These are phyloP conservation scores for Aspergillus wentii DNA, from an alignment of 495 filamentous ascomycete genomes.

Conservation along the genomic window DNA sequence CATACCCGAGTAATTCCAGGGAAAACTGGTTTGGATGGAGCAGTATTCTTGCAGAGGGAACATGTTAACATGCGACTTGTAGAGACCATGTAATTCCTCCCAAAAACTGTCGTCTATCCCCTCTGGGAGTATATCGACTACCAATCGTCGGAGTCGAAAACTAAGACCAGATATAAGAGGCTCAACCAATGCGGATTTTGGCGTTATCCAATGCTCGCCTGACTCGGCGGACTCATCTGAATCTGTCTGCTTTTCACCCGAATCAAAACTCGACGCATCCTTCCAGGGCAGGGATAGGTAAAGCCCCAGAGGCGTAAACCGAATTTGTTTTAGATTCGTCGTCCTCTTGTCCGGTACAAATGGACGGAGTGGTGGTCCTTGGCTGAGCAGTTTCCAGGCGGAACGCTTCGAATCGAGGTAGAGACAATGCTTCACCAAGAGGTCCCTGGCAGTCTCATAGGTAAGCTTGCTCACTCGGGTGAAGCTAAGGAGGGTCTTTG, in stretches of 20 bases:
- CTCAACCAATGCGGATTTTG: no score
- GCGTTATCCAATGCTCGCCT: no score
- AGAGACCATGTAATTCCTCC: slow-evolving; percentile 15
- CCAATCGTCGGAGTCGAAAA: no score
- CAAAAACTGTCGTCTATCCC: slow-evolving; percentile 13
- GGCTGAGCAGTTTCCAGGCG: slow-evolving; percentile 2
- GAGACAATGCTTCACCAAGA: slow-evolving; percentile 21
- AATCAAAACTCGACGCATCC: no score
- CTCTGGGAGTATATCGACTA: no score
- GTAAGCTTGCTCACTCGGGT: slow-evolving; percentile 15
- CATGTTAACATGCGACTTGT: slow-evolving; percentile 22
- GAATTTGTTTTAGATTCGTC: slow-evolving; percentile 4
- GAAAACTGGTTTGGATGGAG: slow-evolving; percentile 11
- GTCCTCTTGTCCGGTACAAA: not conserved
- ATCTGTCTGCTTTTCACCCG: no score
- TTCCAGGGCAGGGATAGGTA: slow-evolving; percentile 16
- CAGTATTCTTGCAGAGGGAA: slow-evolving; percentile 25
- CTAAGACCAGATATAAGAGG: no score
- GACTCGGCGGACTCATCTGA: no score
- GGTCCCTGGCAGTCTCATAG: slow-evolving; percentile 11
- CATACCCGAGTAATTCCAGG: slow-evolving; percentile 15
- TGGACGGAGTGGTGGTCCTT: not conserved
- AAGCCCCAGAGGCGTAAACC: slow-evolving; percentile 10
- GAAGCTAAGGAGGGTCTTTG: slow-evolving; percentile 18
- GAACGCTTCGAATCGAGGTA: slow-evolving; percentile 12